A percentile compares a stretch with the other conserved stretches of the same genome.
phyloP scores from a whole-genome alignment of 2,329 filamentous ascomycete genomes.

The Macrophomina pseudophaseolina region DNA sequence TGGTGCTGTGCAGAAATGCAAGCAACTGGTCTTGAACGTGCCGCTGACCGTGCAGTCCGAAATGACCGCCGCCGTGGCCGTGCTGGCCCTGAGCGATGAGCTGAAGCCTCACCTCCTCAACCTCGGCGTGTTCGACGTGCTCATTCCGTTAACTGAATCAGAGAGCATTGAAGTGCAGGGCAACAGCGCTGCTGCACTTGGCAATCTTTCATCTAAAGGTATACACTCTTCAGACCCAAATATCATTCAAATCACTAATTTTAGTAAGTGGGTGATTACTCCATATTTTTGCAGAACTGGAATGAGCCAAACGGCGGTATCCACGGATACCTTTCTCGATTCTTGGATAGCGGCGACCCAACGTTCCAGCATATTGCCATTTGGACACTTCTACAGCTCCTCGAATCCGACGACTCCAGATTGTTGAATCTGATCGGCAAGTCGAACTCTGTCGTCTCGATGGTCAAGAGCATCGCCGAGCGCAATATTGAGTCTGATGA shows the following conservation, averaged over 20 bases:
- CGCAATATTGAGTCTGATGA: slow-evolving; percentile 86
- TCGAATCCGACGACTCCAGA: slow-evolving; percentile 91
- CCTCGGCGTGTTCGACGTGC: slow-evolving; percentile 91
- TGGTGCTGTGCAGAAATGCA: slow-evolving; percentile 97
- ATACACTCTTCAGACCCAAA: slow-evolving; percentile 36
- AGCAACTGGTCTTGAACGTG: slow-evolving; percentile 91
- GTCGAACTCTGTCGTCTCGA: slow-evolving; percentile 87
- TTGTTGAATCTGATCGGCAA: slow-evolving; percentile 88
- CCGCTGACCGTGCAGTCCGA: slow-evolving; percentile 95
- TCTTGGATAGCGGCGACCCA: slow-evolving; percentile 90
- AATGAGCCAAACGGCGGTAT: slow-evolving; percentile 90
- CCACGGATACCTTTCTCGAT: slow-evolving; percentile 90
- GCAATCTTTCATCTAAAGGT: slow-evolving; percentile 98
- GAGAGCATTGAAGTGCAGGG: slow-evolving; percentile 97
- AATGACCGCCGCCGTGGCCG: slow-evolving; percentile 99
- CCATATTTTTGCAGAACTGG: slow-evolving; percentile 95
- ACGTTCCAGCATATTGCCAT: slow-evolving; percentile 99
- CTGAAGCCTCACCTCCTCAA: slow-evolving; percentile 90
- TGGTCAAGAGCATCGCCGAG: slow-evolving; percentile 90
- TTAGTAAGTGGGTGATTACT: slow-evolving; percentile 84
- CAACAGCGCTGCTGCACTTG: slow-evolving; percentile 93
- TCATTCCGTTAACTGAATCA: slow-evolving; percentile 94
- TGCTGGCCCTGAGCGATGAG: slow-evolving; percentile 92
- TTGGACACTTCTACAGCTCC: slow-evolving; percentile 93
- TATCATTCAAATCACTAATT: slow-evolving; percentile 35